Base-by-base conservation (phyloP, 306 rosid species). In the Lagenaria siceraria region DNA sequence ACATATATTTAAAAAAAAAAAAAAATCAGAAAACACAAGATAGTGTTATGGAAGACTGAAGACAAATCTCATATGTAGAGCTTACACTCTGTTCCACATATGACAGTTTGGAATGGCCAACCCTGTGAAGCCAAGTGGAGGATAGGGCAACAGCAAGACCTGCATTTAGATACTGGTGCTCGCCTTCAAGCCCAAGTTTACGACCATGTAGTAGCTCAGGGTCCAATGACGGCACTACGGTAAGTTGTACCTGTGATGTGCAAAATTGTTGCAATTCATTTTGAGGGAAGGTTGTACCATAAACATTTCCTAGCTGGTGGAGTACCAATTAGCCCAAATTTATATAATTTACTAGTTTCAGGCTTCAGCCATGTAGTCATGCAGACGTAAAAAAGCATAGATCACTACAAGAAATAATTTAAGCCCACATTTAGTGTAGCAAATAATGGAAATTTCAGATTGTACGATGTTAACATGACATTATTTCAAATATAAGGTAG, bases 131-230 rank as follows among this genome's bases (percentile, higher is more conserved):
- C 98, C 98, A 95, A n/a, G 87, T 82, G 76, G 88, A 92, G 87
- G 92, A 89, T 46, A 95, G 87, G 62, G 93, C 91, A 82, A 90
- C 77, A 53, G 98, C 95, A 77, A 95, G 98, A 75, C 97, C 92
- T 74, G 98, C 98, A 88, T 95, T 95, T 79, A 86, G 36, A 89
- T 87, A 89, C 82, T 95, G 98, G 85, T 92, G 97, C 83, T 92
- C 97, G 22, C 98, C 98, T 87, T 86, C 97, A 83, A 95, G 98
- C 81, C 92, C 97, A 79, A 95, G 92, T 78, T 77, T 92, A 82
- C 27, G 61, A 81, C 95, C 98, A 74, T 87, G 84, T 59, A 92
- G 80, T 78, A 89, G 84, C 80, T 82, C 86, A 71, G 85, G 85
- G 83, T 92, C 92, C 82, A 95, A 79, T 11, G 93, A 88, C 31